Conservation (phyloP, 176 grass and related monocot genomes). For the Ensete glaucum region DNA sequence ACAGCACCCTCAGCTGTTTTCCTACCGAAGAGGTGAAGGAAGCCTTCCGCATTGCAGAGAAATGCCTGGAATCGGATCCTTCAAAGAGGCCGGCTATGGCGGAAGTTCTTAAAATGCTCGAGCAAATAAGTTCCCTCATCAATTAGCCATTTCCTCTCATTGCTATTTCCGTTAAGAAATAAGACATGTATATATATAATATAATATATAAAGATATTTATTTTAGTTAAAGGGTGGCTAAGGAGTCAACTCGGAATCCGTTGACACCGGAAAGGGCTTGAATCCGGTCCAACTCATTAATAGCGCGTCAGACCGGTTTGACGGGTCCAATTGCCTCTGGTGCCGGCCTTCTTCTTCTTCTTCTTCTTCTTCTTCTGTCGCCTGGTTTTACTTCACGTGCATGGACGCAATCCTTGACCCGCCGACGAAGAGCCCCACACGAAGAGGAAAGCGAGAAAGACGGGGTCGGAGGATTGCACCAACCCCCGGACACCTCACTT, state of each 20-base stretch:
- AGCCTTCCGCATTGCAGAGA: constrained; percentile 41
- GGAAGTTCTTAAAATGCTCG: constrained; percentile 51
- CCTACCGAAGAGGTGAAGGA: constrained; percentile 36
- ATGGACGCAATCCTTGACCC: constrained; percentile 16
- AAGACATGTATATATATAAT: too few species aligned
- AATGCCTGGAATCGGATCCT: constrained; percentile 66
- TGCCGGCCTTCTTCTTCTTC: not conserved
- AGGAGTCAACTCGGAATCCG: too few species aligned
- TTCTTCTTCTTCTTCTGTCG: not conserved
- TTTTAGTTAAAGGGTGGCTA: too few species aligned
- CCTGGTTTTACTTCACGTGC: not conserved
- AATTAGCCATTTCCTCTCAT: too few species aligned
- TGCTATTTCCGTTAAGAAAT: too few species aligned
- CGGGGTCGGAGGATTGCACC: not conserved
- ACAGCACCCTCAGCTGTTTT: constrained; percentile 29
- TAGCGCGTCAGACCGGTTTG: too few species aligned
- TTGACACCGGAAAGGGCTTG: too few species aligned
- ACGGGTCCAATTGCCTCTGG: not conserved
- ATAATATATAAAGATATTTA: too few species aligned
- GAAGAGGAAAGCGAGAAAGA: not conserved
- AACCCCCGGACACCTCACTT: not conserved
- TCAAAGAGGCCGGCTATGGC: constrained; percentile 46
- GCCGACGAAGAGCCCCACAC: constrained; percentile 3
- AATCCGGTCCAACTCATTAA: too few species aligned
- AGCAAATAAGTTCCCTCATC: constrained; percentile 25